phyloP scores from a whole-genome alignment of 805 yeast genomes.

The Lachancea thermotolerans region DNA sequence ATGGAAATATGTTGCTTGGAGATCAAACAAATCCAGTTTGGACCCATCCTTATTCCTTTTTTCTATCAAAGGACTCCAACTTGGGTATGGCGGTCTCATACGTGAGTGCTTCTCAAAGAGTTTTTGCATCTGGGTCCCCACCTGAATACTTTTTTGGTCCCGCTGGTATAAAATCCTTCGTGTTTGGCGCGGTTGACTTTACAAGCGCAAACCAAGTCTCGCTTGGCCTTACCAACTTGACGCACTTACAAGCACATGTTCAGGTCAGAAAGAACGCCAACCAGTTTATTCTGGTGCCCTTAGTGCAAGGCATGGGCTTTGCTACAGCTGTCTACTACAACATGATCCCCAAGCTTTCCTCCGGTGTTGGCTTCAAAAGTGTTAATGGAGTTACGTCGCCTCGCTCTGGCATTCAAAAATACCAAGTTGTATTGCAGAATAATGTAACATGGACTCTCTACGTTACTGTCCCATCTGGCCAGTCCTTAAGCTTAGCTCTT shows the following conservation, averaged over 20 bases:
- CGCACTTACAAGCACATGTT: constrained; percentile 32
- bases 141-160: constrained; percentile 63
- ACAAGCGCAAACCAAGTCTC: constrained; percentile 17
- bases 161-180: constrained; percentile 54
- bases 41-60: constrained; percentile 77
- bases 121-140: constrained; percentile 56
- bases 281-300: constrained; percentile 46
- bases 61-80: constrained; percentile 49
- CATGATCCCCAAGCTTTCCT: constrained; percentile 48
- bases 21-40: constrained; percentile 64
- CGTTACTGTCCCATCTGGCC: constrained; percentile 41
- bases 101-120: constrained; percentile 50
- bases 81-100: constrained; percentile 66
- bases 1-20: constrained; percentile 62
- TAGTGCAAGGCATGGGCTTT: constrained; percentile 80
- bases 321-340: constrained; percentile 58
- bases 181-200: constrained; percentile 43
- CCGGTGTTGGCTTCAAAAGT: constrained; percentile 57
- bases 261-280: constrained; percentile 21
- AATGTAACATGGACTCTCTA: constrained; percentile 63
- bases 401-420: constrained; percentile 44
- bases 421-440: constrained; percentile 46
- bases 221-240: constrained; percentile 26
- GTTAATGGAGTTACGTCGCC: constrained; percentile 37
- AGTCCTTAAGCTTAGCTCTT: constrained; percentile 22